Conservation (phyloP, 2,329 filamentous ascomycete genomes). For the Coleophoma crateriformis region DNA sequence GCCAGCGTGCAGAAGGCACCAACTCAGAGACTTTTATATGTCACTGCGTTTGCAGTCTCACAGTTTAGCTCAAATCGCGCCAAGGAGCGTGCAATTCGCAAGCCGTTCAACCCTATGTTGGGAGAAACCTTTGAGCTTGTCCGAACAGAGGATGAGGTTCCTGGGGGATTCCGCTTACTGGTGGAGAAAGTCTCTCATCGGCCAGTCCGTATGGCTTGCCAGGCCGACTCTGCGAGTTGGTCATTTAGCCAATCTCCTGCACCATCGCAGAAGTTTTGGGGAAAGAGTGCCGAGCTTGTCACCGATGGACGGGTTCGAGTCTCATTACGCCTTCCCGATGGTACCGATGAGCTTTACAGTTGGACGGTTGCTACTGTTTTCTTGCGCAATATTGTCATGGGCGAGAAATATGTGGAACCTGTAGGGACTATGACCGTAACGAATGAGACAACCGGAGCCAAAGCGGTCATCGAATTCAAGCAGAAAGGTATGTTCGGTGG, state of each 20-base stretch:
- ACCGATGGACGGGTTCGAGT: slow-evolving; percentile 84
- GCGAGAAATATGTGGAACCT: slow-evolving; percentile 96
- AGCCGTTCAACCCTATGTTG: slow-evolving; percentile 95
- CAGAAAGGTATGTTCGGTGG: slow-evolving; percentile 96
- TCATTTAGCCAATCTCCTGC: slow-evolving; percentile 81
- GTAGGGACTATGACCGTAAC: slow-evolving; percentile 82
- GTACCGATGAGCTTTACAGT: slow-evolving; percentile 74
- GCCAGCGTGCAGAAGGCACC: slow-evolving; percentile 58
- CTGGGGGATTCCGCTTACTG: slow-evolving; percentile 78
- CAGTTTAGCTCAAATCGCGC: slow-evolving; percentile 76
- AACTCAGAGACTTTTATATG: slow-evolving; percentile 71
- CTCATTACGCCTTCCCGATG: slow-evolving; percentile 60
- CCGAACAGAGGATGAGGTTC: slow-evolving; percentile 68
- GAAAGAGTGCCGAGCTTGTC: slow-evolving; percentile 89
- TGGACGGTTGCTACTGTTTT: slow-evolving; percentile 89
- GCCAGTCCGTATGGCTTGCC: slow-evolving; percentile 86
- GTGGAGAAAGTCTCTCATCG: slow-evolving; percentile 94
- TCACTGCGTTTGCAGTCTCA: slow-evolving; percentile 87
- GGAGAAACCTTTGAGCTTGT: slow-evolving; percentile 95
- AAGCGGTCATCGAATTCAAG: slow-evolving; percentile 86
- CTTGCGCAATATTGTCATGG: slow-evolving; percentile 91
- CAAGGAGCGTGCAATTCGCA: slow-evolving; percentile 87
- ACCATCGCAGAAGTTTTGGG: slow-evolving; percentile 97
- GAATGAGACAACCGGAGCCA: slow-evolving; percentile 79
- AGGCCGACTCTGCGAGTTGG: slow-evolving; percentile 84